Evolutionary conservation across 2,329 filamentous ascomycete genomes (phyloP), one percentile per base, ranked within the genome.

Genomic region (Aspergillus jensenii): DNA sequence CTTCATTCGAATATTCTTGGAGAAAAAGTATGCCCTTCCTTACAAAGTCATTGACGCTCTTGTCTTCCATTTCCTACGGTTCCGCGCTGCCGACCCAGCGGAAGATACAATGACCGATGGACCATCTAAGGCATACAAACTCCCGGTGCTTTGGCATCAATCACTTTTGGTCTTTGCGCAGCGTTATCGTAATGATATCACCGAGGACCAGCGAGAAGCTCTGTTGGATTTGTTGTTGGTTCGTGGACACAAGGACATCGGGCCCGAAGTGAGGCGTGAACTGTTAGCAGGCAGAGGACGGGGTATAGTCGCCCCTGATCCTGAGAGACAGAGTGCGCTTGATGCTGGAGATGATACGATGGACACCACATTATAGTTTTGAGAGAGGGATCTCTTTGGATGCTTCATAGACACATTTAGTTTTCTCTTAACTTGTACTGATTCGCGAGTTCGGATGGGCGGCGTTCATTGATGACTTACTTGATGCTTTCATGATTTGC

Each of bases 111-210:
- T 79, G 66, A 69, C 77, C 73, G 73, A 77, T 59, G 68, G 73
- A 17, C 59, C 79, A n/a, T 83, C 84, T 48, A 79, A 82, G 73
- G 74, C 81, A 65, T 69, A 77, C 23, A 91, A 90, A 71, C 74
- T 98, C 63, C 95, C 96, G 0, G 92, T 99, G 7, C 87, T 99
- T 56, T 99, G 93, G 92, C 95, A 99, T 75, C 93, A 98, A 78
- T 92, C 90, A 67, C 80, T 99, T 31, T 78, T 99, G 55, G 89
- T 91, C 2, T 99, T 99, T 77, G 92, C 95, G 25, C 90, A 97
- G 77, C 84, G 93, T 56, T 99, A 98, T 78, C 88, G 92, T 70
- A 96, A 97, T 66, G 93, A 98, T 74, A 93, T 97, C 66, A 96
- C 92, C 2, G 93, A 97, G 74, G 93, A 97, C 66, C 93, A 96